Evolutionary conservation across 2,329 filamentous ascomycete genomes (phyloP).

Genomic region (Hypocreales sp.): DNA sequence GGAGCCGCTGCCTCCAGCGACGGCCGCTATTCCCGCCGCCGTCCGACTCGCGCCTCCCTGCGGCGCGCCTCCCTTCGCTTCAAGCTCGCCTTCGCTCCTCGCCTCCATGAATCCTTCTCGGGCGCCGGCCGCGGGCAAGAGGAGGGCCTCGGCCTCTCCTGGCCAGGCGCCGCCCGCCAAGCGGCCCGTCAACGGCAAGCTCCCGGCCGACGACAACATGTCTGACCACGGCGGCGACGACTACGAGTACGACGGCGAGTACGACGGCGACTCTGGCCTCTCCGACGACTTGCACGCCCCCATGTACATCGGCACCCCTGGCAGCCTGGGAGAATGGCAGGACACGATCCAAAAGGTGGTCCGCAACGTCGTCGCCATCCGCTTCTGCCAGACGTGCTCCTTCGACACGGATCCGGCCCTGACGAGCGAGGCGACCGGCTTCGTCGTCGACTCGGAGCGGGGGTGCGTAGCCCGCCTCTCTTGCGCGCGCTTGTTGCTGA

Average conservation of each 20-base stretch:
- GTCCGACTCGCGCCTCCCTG: not conserved
- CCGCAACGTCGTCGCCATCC: slow-evolving; percentile 92
- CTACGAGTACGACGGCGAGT: slow-evolving; percentile 25
- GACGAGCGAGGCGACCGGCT: slow-evolving; percentile 91
- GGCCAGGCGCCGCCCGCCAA: slow-evolving; percentile 19
- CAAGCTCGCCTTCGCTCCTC: not conserved
- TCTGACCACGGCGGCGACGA: slow-evolving; percentile 22
- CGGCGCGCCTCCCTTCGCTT: too few relatives aligned
- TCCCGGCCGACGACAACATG: slow-evolving; percentile 33
- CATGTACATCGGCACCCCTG: slow-evolving; percentile 21
- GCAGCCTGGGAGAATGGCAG: slow-evolving; percentile 60
- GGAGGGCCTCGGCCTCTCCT: slow-evolving; percentile 31
- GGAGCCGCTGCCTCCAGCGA: too few relatives aligned
- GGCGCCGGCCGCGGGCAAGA: slow-evolving; percentile 29
- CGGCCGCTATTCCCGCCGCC: not conserved
- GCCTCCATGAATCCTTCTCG: slow-evolving; percentile 27
- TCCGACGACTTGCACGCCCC: slow-evolving; percentile 22
- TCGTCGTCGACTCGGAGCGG: slow-evolving; percentile 87
- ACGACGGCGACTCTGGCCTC: slow-evolving; percentile 25
- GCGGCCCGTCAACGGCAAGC: slow-evolving; percentile 27
- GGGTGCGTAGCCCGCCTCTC: slow-evolving; percentile 37
- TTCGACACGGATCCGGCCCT: slow-evolving; percentile 95
- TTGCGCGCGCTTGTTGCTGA: slow-evolving; percentile 1
- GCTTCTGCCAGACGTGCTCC: slow-evolving; percentile 94
- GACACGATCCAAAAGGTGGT: slow-evolving; percentile 89